Evolutionary conservation across 768 basidiomycete genomes (phyloP).

Genomic region (Termitomyces sp.): DNA sequence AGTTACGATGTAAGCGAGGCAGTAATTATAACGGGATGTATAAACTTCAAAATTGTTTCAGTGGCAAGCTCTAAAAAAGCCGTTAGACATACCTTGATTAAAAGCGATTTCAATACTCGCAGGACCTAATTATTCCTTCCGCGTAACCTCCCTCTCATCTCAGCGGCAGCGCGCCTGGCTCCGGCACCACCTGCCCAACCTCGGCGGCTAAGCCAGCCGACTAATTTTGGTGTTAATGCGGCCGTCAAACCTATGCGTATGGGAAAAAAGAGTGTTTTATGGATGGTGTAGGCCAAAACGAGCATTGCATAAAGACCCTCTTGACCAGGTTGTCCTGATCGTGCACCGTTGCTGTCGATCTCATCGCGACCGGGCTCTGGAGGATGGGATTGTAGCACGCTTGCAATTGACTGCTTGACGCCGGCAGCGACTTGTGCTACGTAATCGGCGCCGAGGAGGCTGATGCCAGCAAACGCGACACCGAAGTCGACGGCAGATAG

Average conservation of each 20-base stretch:
- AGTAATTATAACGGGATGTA: background rate
- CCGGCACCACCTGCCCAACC: conserved; percentile 84
- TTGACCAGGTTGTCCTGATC: conserved; percentile 30
- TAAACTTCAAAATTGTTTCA: background rate
- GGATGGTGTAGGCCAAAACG: conserved; percentile 88
- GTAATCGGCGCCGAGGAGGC: conserved; percentile 85
- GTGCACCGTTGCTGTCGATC: conserved; percentile 35
- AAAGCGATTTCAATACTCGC: background rate
- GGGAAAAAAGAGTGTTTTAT: conserved; percentile 92
- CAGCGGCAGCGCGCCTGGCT: conserved; percentile 53
- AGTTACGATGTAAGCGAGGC: background rate
- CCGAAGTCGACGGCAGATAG: conserved; percentile 76
- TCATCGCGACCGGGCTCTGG: conserved; percentile 67
- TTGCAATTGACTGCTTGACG: conserved; percentile 43
- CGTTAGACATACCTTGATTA: background rate
- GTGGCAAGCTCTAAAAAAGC: background rate
- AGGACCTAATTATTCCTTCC: conserved; percentile 19
- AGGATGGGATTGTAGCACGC: conserved; percentile 44
- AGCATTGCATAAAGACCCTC: conserved; percentile 90
- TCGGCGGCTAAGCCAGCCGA: conserved; percentile 70
- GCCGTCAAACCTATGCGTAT: conserved; percentile 87
- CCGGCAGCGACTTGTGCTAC: conserved; percentile 64
- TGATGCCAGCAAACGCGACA: conserved; percentile 79
- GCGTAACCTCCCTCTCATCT: conserved; percentile 41
- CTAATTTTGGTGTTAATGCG: conserved; percentile 78